A percentile compares a stretch with the other conserved stretches of the same genome.
phyloP scores from a whole-genome alignment of 208 protist genomes.

The Leishmania tropica region DNA sequence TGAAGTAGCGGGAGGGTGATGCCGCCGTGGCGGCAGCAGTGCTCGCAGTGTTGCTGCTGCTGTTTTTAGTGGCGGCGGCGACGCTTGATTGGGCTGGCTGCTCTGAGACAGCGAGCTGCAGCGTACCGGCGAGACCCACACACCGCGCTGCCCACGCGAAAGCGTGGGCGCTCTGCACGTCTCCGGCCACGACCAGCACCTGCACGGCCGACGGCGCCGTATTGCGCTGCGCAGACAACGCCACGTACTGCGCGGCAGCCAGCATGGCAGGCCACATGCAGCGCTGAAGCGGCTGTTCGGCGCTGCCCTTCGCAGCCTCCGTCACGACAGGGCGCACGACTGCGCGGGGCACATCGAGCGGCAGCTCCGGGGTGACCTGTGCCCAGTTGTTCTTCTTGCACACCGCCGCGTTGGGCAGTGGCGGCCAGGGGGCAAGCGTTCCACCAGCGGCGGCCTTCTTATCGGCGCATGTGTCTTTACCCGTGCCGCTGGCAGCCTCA shows the following conservation, averaged over 20 bases:
- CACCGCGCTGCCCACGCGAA: slow-evolving; percentile 83
- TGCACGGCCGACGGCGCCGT: slow-evolving; percentile 17
- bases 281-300: background rate
- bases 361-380: slow-evolving; percentile 36
- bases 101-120: slow-evolving; percentile 46
- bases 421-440: slow-evolving; percentile 36
- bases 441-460: background rate
- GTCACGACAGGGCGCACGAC: slow-evolving; percentile 36
- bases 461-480: background rate
- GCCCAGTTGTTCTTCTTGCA: slow-evolving; percentile 26
- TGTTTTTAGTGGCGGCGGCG: background rate
- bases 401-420: slow-evolving; percentile 30
- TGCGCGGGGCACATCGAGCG: slow-evolving; percentile 38
- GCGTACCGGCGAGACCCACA: slow-evolving; percentile 42
- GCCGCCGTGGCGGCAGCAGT: background rate
- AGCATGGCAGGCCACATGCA: slow-evolving; percentile 64
- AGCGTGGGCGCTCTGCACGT: slow-evolving; percentile 63
- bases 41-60: background rate
- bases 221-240: slow-evolving; percentile 17
- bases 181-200: slow-evolving; percentile 63
- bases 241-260: slow-evolving; percentile 59
- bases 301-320: slow-evolving; percentile 1
- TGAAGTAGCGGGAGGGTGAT: slow-evolving; percentile 42
- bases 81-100: background rate
- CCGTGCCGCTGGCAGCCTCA: background rate